Evolutionary conservation across 306 rosid species (phyloP).

Genomic region (Senna siamea): DNA sequence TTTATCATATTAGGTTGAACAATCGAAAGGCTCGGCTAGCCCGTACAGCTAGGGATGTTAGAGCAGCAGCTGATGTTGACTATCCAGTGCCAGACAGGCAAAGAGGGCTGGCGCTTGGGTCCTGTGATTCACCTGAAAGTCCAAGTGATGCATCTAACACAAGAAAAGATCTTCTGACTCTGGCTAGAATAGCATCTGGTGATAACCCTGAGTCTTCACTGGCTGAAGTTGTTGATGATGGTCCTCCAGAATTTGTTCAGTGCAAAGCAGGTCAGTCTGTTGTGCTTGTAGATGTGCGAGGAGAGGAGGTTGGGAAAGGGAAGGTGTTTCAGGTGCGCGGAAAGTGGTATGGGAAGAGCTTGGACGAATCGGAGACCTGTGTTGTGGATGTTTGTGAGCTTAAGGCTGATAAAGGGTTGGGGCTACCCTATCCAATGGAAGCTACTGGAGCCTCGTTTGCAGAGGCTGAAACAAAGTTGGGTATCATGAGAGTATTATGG

Average conservation of each 20-base stretch:
- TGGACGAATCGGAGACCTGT: slow-evolving; percentile 58
- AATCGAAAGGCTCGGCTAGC: slow-evolving; percentile 92
- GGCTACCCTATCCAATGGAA: slow-evolving; percentile 63
- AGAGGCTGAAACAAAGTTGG: slow-evolving; percentile 66
- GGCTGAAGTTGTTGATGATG: slow-evolving; percentile 43
- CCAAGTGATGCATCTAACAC: slow-evolving; percentile 48
- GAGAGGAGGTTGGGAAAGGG: slow-evolving; percentile 66
- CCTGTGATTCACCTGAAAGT: slow-evolving; percentile 59
- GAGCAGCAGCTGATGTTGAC: slow-evolving; percentile 51
- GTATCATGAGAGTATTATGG: slow-evolving; percentile 77
- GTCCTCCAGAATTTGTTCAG: slow-evolving; percentile 49
- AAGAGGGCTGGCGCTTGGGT: slow-evolving; percentile 50
- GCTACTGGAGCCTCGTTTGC: slow-evolving; percentile 64
- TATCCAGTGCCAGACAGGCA: slow-evolving; percentile 58
- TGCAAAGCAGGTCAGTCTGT: slow-evolving; percentile 62
- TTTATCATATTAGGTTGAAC: slow-evolving; percentile 63
- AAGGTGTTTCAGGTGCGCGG: slow-evolving; percentile 65
- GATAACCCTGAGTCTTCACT: slow-evolving; percentile 42
- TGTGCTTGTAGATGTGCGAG: slow-evolving; percentile 42
- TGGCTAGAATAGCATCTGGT: slow-evolving; percentile 38
- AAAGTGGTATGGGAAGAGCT: slow-evolving; percentile 57
- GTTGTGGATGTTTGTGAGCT: slow-evolving; percentile 70
- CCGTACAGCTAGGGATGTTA: slow-evolving; percentile 65
- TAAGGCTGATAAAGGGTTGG: slow-evolving; percentile 51
- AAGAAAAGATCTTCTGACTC: slow-evolving; percentile 52